These are phyloP conservation scores for Prunus mongolica DNA, from an alignment of 306 rosid species.

Conservation along the genomic window DNA sequence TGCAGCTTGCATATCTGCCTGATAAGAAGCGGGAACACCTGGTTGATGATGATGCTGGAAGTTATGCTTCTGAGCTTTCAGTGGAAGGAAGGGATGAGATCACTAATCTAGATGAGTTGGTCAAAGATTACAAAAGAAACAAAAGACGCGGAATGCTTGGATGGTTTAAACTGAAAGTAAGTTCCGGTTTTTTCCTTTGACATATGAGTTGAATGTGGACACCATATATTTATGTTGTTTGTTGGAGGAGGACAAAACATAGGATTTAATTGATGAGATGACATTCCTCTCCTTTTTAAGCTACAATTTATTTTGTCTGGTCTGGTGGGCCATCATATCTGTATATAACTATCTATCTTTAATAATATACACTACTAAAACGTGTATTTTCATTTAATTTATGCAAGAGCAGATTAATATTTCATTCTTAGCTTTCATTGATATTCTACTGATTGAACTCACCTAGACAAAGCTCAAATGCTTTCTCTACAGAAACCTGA, in stretches of 20 bases:
- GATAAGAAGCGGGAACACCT: conserved; percentile 65
- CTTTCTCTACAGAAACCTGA: conserved; percentile 65
- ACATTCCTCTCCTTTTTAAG: neutral
- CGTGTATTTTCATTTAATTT: neutral
- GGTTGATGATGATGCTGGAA: conserved; percentile 61
- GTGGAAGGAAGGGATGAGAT: conserved; percentile 54
- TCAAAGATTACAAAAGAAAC: conserved; percentile 60
- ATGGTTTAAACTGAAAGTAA: conserved; percentile 77
- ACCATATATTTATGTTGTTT: neutral
- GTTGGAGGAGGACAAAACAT: neutral
- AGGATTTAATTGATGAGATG: neutral
- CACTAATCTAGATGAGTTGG: conserved; percentile 65
- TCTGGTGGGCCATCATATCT: neutral
- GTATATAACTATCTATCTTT: neutral
- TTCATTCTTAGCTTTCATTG: neutral
- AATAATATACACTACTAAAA: neutral
- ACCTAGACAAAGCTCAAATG: conserved; percentile 8
- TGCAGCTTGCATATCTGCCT: conserved; percentile 87
- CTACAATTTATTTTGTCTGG: neutral
- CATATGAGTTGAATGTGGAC: conserved; percentile 12
- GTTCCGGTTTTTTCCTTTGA: conserved; percentile 18
- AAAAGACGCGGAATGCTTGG: conserved; percentile 75
- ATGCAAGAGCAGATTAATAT: neutral
- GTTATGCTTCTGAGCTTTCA: conserved; percentile 60
- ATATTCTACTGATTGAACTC: neutral